Conservation (phyloP, 2,329 filamentous ascomycete species). For the Nigrospora oryzae region DNA sequence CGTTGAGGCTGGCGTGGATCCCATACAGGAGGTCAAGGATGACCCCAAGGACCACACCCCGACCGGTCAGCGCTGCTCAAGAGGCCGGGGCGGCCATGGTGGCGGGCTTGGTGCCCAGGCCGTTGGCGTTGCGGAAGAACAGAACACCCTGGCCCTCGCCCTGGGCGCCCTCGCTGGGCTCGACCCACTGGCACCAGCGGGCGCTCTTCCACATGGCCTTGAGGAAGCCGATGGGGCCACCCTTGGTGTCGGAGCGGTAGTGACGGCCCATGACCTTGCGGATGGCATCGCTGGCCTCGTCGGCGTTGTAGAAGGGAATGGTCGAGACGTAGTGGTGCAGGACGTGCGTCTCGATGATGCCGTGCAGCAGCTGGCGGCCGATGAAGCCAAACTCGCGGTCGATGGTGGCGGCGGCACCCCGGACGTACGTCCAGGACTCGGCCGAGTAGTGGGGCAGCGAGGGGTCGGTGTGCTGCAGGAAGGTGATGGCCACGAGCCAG, state of each 20-base stretch:
- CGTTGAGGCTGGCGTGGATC: no score
- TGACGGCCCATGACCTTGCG: constrained; percentile 91
- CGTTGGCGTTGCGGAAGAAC: constrained; percentile 94
- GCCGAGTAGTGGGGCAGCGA: constrained; percentile 85
- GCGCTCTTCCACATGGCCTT: constrained; percentile 72
- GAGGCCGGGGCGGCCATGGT: background rate
- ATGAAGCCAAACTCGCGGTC: constrained; percentile 97
- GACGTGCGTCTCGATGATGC: constrained; percentile 95
- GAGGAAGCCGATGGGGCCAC: constrained; percentile 75
- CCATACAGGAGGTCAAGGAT: no score
- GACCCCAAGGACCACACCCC: no score
- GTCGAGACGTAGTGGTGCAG: constrained; percentile 95
- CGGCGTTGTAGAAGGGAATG: constrained; percentile 95
- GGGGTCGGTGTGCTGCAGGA: constrained; percentile 93
- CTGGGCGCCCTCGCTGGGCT: constrained; percentile 74
- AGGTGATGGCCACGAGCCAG: constrained; percentile 98
- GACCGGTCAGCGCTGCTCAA: background rate
- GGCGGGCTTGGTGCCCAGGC: constrained; percentile 55
- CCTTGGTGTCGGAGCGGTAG: constrained; percentile 77
- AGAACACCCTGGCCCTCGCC: constrained; percentile 78
- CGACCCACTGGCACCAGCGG: constrained; percentile 93
- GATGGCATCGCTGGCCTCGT: constrained; percentile 91
- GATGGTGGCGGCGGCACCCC: constrained; percentile 89
- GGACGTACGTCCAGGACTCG: constrained; percentile 84
- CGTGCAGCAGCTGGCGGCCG: constrained; percentile 82